Evolutionary conservation across 1,284 basidiomycete species (phyloP).

Genomic region (Ceratobasidium sp.): DNA sequence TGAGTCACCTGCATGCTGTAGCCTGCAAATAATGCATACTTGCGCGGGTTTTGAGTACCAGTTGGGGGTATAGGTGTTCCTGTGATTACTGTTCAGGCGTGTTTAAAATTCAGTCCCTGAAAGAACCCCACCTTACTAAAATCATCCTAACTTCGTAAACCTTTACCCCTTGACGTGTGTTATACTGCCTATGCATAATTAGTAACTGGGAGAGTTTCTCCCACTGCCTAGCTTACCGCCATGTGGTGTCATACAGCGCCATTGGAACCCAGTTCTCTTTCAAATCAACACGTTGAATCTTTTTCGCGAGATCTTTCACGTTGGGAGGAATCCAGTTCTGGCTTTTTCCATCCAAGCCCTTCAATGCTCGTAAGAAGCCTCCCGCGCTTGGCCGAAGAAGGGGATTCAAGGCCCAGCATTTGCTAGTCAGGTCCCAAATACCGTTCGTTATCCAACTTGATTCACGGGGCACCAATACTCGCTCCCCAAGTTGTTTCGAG

Average conservation of each 20-base stretch:
- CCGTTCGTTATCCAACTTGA: constrained; percentile 38
- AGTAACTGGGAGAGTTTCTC: neutral
- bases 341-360: neutral
- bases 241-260: constrained; percentile 11
- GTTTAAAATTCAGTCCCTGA: no score
- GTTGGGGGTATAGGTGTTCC: constrained; percentile 26
- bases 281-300: constrained; percentile 1
- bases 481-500: neutral
- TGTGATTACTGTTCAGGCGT: neutral
- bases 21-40: neutral
- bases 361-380: neutral
- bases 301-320: constrained; percentile 24
- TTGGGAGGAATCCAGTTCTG: constrained; percentile 13
- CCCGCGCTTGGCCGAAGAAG: constrained; percentile 25
- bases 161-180: neutral
- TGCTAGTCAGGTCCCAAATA: constrained; percentile 8
- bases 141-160: constrained; percentile 6
- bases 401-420: constrained; percentile 32
- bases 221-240: constrained; percentile 10
- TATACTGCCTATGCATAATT: neutral
- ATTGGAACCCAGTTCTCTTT: constrained; percentile 11
- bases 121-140: constrained; percentile 11
- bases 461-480: constrained; percentile 1
- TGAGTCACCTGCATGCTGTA: neutral
- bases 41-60: constrained; percentile 36